Conservation (phyloP, 768 basidiomycete species). For the Boletellus sp. region DNA sequence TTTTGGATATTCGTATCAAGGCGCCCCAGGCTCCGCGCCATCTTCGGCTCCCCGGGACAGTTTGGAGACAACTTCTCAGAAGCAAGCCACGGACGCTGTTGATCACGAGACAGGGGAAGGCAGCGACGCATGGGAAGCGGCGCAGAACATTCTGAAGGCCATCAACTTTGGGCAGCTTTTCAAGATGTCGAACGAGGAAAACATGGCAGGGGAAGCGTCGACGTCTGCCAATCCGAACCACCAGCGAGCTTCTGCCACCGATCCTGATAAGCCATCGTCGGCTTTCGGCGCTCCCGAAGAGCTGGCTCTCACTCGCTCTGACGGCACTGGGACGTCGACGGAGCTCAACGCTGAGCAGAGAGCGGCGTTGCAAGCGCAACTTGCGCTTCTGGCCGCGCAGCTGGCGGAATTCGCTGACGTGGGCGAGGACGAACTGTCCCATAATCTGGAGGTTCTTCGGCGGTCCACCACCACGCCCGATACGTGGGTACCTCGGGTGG, state of each 20-base stretch:
- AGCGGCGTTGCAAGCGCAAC: conserved; percentile 68
- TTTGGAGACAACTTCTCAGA: conserved; percentile 7
- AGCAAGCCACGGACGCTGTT: conserved; percentile 8
- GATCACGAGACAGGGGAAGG: conserved; percentile 38
- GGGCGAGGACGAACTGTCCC: conserved; percentile 29
- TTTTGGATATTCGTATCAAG: conserved; percentile 36
- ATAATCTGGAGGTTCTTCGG: conserved; percentile 20
- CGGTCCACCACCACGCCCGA: conserved; percentile 1
- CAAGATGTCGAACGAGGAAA: conserved; percentile 33
- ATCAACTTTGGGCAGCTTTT: conserved; percentile 65
- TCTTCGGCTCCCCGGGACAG: neutral
- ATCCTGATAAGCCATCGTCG: conserved; percentile 5
- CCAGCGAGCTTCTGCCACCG: neutral
- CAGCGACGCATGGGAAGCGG: conserved; percentile 72
- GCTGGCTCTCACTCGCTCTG: conserved; percentile 2
- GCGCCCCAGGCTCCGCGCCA: conserved; percentile 10
- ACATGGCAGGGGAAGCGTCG: conserved; percentile 14
- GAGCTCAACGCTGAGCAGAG: conserved; percentile 44
- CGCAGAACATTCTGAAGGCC: conserved; percentile 71
- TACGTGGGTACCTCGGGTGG: neutral
- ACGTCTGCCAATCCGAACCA: neutral
- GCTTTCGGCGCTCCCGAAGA: conserved; percentile 2
- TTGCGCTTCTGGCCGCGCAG: conserved; percentile 70
- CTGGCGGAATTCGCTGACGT: conserved; percentile 61
- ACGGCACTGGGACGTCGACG: conserved; percentile 10